Conservation (phyloP, 306 rosid species). For the Lathyrus aphaca region DNA sequence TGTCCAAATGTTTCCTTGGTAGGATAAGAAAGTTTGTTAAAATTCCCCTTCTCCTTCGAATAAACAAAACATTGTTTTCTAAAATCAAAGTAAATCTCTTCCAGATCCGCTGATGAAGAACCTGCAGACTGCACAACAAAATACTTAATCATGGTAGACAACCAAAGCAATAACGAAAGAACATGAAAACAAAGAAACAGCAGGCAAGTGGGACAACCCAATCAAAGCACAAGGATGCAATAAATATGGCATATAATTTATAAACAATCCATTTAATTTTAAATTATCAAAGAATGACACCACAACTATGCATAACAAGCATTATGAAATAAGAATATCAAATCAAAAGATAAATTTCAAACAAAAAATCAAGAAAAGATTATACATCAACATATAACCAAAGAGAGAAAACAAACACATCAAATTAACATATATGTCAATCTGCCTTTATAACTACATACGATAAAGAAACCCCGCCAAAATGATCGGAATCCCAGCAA, state of each 20-base stretch:
- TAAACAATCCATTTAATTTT: slow-evolving; percentile 6
- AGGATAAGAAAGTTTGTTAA: slow-evolving; percentile 89
- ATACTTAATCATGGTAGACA: slow-evolving; percentile 30
- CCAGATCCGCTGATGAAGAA: slow-evolving; percentile 60
- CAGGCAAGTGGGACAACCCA: background rate
- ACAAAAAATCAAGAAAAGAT: slow-evolving; percentile 1
- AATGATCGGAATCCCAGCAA: background rate
- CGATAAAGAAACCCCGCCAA: slow-evolving; percentile 4
- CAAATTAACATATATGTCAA: slow-evolving; percentile 1
- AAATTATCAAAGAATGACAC: slow-evolving; percentile 18
- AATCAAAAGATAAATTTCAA: slow-evolving; percentile 9
- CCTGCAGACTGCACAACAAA: slow-evolving; percentile 64
- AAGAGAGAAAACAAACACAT: background rate
- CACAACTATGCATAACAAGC: background rate
- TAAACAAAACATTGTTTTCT: slow-evolving; percentile 85
- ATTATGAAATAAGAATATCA: slow-evolving; percentile 6
- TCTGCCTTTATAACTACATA: background rate
- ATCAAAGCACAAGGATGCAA: slow-evolving; percentile 21
- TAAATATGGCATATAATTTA: background rate
- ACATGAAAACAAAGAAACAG: slow-evolving; percentile 31
- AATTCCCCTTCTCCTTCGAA: slow-evolving; percentile 73
- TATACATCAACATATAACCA: background rate
- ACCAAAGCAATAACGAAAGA: slow-evolving; percentile 32
- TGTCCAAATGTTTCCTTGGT: slow-evolving; percentile 82
- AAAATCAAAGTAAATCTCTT: slow-evolving; percentile 94